Evolutionary conservation across 305 asterid genomes (phyloP).

Genomic region (Salvia sclarea): DNA sequence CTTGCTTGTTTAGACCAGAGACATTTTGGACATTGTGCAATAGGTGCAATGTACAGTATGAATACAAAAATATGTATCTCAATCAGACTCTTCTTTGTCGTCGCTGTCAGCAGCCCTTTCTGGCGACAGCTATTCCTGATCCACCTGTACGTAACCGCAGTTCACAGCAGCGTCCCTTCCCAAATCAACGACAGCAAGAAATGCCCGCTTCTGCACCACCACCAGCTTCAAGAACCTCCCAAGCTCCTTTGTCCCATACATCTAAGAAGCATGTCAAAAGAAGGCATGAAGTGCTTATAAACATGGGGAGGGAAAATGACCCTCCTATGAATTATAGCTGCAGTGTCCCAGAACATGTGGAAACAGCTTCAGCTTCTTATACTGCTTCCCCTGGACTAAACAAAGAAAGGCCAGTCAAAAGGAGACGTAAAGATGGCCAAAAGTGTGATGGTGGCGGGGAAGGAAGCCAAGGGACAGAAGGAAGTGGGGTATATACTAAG

Average conservation of each 20-base stretch:
- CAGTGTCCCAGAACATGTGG: slow-evolving; percentile 25
- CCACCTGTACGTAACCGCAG: slow-evolving; percentile 30
- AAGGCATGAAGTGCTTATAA: slow-evolving; percentile 23
- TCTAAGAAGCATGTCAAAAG: slow-evolving; percentile 33
- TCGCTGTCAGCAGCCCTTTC: slow-evolving; percentile 47
- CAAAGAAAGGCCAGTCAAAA: slow-evolving; percentile 40
- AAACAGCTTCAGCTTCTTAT: slow-evolving; percentile 31
- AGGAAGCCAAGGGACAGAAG: slow-evolving; percentile 29
- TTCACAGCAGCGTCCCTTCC: slow-evolving; percentile 19
- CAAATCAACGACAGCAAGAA: slow-evolving; percentile 32
- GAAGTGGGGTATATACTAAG: slow-evolving; percentile 27
- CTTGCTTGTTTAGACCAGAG: slow-evolving; percentile 25
- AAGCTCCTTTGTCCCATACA: slow-evolving; percentile 26
- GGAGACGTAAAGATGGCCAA: slow-evolving; percentile 38
- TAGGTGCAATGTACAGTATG: slow-evolving; percentile 41
- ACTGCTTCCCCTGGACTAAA: slow-evolving; percentile 15
- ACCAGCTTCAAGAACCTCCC: slow-evolving; percentile 27
- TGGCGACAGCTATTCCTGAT: slow-evolving; percentile 45
- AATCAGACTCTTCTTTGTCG: slow-evolving; percentile 49
- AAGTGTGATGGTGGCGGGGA: slow-evolving; percentile 22
- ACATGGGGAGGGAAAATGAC: slow-evolving; percentile 24
- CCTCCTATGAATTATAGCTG: slow-evolving; percentile 22
- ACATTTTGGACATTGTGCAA: slow-evolving; percentile 68
- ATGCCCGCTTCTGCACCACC: slow-evolving; percentile 27
- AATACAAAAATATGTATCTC: slow-evolving; percentile 41